These are phyloP conservation scores for Leccinum subrobustum DNA, from an alignment of 1,284 basidiomycete genomes.

Conservation along the genomic window DNA sequence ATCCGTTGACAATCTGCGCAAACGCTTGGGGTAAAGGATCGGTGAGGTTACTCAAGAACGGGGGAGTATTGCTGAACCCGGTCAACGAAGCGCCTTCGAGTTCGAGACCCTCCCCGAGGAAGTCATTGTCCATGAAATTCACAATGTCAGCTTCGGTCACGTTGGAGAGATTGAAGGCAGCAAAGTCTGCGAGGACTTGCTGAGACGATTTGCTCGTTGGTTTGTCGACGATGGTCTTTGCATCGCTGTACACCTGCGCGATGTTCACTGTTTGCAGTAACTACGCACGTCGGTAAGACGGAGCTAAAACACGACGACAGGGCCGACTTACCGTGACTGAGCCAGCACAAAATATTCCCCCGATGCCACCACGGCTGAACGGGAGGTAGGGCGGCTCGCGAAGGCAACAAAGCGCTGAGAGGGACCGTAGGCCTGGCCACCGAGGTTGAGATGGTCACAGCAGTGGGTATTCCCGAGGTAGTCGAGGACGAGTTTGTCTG, in stretches of 20 bases:
- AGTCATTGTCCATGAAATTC: constrained; percentile 75
- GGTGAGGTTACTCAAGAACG: constrained; percentile 71
- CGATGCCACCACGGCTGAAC: constrained; percentile 78
- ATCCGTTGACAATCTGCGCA: constrained; percentile 75
- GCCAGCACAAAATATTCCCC: constrained; percentile 82
- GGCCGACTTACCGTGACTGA: constrained; percentile 50
- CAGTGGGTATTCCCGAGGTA: constrained; percentile 28
- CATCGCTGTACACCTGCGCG: constrained; percentile 73
- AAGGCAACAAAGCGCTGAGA: constrained; percentile 54
- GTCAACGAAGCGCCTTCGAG: constrained; percentile 63
- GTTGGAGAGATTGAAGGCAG: constrained; percentile 45
- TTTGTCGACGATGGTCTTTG: constrained; percentile 92
- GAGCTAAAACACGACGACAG: neutral
- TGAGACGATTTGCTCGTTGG: constrained; percentile 70
- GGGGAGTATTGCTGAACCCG: constrained; percentile 63
- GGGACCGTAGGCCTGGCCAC: constrained; percentile 64
- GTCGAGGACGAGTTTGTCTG: constrained; percentile 4
- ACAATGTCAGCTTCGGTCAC: constrained; percentile 61
- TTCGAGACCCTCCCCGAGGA: constrained; percentile 84
- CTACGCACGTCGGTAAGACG: constrained; percentile 35
- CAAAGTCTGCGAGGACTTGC: constrained; percentile 71
- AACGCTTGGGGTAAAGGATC: constrained; percentile 74
- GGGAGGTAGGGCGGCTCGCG: constrained; percentile 69
- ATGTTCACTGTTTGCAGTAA: constrained; percentile 85
- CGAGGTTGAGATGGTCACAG: constrained; percentile 55